Base-by-base conservation (phyloP, 441 rosid genomes). In the Manihot esculenta region DNA sequence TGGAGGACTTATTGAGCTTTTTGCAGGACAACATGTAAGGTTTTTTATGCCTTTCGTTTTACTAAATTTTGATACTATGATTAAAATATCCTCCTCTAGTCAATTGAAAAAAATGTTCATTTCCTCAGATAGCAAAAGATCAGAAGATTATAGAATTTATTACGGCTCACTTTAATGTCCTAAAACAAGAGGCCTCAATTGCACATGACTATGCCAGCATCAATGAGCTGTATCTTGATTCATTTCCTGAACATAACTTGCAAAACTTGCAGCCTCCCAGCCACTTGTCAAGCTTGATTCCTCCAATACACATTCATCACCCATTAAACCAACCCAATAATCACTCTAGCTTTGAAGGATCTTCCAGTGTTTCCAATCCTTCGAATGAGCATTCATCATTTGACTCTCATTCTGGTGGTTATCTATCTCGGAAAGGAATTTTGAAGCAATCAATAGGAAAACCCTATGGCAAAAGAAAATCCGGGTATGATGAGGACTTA, bases 1-100 rank as follows among this genome's bases (percentile, higher is more conserved):
- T 23, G 90, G 92, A 54, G 97, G 97, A 73, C 84, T 92, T 10
- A 24, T 94, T 64, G 97, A 94, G 91, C 89, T 94, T 51, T 88
- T 83, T 76, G 79, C 87, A 56, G 73, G 81, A 20, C 79, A 64
- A 74, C 77, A 78, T 79, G 99, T 89, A 84, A 89, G 84, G 64
- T 49, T 68, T 67, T 35, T 48, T 42, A 42, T 42, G 48, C 48
- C 38, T 67, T 45, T 33, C 15, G 68, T 57, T 14, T 72, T 66
- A 0, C 58, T 33, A 11, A 10, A 8, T 49, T 45, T 12, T 62
- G 41, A 23, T 69, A 10, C 20, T 23, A 41, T 26, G 33, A 49
- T 75, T 35, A 26, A 53, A 27, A 59, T 72, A 18, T 59, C 15
- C 38, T 35, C 58, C 20, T 58, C 57, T 73, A 63, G 18, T 20